Evolutionary conservation across 2,329 filamentous ascomycete genomes (phyloP).

Genomic region (Colletotrichum musae): DNA sequence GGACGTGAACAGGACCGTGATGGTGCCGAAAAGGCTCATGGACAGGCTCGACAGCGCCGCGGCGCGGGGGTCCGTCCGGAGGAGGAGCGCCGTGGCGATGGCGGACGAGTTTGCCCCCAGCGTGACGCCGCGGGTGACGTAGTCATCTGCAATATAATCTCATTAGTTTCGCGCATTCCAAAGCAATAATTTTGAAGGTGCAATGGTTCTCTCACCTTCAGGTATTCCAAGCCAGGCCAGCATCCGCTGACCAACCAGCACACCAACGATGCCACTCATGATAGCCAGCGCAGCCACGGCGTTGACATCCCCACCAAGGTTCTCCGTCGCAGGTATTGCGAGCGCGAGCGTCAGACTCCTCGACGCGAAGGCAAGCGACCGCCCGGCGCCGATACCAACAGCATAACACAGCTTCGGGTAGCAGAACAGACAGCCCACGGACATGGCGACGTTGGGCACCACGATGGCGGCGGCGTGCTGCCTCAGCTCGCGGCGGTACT

Average conservation of each 20-base stretch:
- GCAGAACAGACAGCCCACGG: conserved; percentile 67
- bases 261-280: conserved; percentile 72
- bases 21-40: conserved; percentile 73
- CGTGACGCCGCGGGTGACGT: conserved; percentile 73
- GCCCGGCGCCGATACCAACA: conserved; percentile 66
- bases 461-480: conserved; percentile 68
- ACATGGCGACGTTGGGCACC: conserved; percentile 66
- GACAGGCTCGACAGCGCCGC: conserved; percentile 72
- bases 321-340: conserved; percentile 69
- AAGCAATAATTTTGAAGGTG: no score
- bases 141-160: conserved; percentile 63
- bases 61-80: conserved; percentile 70
- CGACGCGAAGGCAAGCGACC: conserved; percentile 69
- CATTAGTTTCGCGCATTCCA: background rate
- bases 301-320: conserved; percentile 70
- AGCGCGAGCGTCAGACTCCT: conserved; percentile 72
- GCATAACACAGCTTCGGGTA: conserved; percentile 70
- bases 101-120: conserved; percentile 73
- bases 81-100: conserved; percentile 70
- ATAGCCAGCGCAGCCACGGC: conserved; percentile 71
- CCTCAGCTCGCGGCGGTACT: conserved; percentile 69
- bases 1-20: conserved; percentile 71
- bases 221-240: conserved; percentile 66
- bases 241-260: conserved; percentile 66
- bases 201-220: conserved; percentile 56